Conservation (phyloP, 495 filamentous ascomycete species). For the Hypoxylon lienhwacheense region DNA sequence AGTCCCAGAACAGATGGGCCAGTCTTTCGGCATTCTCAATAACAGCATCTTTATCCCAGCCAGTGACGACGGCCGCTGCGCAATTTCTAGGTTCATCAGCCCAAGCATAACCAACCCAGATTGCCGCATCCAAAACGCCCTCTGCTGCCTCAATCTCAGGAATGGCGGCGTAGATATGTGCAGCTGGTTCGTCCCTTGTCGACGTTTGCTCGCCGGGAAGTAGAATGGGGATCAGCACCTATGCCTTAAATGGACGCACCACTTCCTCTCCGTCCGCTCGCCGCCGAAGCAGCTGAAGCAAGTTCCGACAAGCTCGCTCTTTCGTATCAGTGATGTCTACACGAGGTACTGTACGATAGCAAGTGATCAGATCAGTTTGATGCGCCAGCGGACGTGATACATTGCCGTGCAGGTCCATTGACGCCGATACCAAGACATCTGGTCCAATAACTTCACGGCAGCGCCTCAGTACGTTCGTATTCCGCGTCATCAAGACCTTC, state of each 20-base stretch:
- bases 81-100: conserved; percentile 61
- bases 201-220: conserved; percentile 62
- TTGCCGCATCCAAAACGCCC: conserved; percentile 56
- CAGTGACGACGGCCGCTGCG: conserved; percentile 56
- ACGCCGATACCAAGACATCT: conserved; percentile 55
- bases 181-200: conserved; percentile 57
- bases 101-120: conserved; percentile 65
- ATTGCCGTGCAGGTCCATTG: conserved; percentile 62
- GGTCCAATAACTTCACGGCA: conserved; percentile 52
- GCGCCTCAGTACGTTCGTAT: conserved; percentile 53
- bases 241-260: conserved; percentile 55
- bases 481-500: conserved; percentile 56
- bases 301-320: conserved; percentile 57
- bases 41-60: conserved; percentile 49
- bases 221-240: conserved; percentile 57
- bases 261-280: conserved; percentile 18
- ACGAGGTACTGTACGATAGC: conserved; percentile 60
- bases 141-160: conserved; percentile 46
- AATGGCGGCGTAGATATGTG: conserved; percentile 55
- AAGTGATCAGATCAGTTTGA: conserved; percentile 57
- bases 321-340: conserved; percentile 56
- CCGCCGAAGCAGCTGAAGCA: conserved; percentile 46
- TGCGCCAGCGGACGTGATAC: conserved; percentile 56
- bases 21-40: conserved; percentile 47
- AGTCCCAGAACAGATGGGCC: conserved; percentile 55